Conservation (phyloP, 305 asterid genomes). For the Solanum chacoense region DNA sequence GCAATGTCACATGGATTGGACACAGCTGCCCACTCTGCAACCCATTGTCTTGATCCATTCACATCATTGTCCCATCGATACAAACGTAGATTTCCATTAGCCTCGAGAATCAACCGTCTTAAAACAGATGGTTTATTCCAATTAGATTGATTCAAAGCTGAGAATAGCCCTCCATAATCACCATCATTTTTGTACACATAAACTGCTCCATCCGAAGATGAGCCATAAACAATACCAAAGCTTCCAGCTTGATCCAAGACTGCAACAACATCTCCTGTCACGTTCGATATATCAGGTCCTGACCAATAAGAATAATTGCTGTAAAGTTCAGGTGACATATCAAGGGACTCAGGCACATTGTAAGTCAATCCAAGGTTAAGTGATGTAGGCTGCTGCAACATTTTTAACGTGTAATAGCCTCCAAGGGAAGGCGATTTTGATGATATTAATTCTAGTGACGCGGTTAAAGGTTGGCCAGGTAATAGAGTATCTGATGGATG, state of each 20-base stretch:
- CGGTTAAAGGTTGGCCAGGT: constrained; percentile 71
- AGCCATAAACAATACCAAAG: constrained; percentile 66
- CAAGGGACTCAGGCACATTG: constrained; percentile 38
- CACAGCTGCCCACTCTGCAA: constrained; percentile 76
- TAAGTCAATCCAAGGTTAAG: constrained; percentile 59
- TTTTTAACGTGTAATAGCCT: constrained; percentile 66
- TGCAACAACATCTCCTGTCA: constrained; percentile 61
- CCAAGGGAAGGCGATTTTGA: constrained; percentile 33
- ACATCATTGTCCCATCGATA: constrained; percentile 73
- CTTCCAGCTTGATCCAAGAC: constrained; percentile 58
- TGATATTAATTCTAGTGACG: constrained; percentile 46
- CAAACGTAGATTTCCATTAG: constrained; percentile 57
- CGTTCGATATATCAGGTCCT: constrained; percentile 71
- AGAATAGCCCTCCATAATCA: constrained; percentile 38
- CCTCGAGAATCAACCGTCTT: constrained; percentile 45
- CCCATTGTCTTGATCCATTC: constrained; percentile 74
- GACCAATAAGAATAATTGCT: constrained; percentile 64
- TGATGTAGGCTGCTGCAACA: constrained; percentile 68
- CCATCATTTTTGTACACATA: constrained; percentile 63
- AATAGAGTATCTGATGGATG: constrained; percentile 79
- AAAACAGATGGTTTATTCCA: constrained; percentile 19
- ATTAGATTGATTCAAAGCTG: constrained; percentile 34
- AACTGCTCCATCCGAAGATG: constrained; percentile 59
- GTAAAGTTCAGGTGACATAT: constrained; percentile 18
- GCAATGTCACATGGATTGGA: constrained; percentile 72